These are phyloP conservation scores for Prunus persica DNA, from an alignment of 306 rosid genomes.

Conservation along the genomic window Prunus_persica_NCBIv2 NC_034011.1:13522501-13523000, in stretches of 20 bases:
- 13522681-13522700: neutral
- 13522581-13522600: neutral
- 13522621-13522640: neutral
- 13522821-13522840: no score
- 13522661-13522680: neutral
- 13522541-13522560: neutral
- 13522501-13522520: no score
- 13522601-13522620: neutral
- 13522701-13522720: neutral
- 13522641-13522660: neutral
- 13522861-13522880: no score
- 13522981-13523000: no score
- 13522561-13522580: neutral
- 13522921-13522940: no score
- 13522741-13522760: neutral
- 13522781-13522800: neutral
- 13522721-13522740: neutral
- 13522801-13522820: neutral
- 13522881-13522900: no score
- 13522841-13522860: no score
- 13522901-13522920: no score
- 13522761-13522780: neutral
- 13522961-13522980: no score
- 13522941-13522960: no score
- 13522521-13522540: no score